Percentiles rank a stretch among this genome's conserved stretches.
Evolutionary conservation across 805 yeast species (phyloP).

Genomic region (Kazachstania psychrophila): DNA sequence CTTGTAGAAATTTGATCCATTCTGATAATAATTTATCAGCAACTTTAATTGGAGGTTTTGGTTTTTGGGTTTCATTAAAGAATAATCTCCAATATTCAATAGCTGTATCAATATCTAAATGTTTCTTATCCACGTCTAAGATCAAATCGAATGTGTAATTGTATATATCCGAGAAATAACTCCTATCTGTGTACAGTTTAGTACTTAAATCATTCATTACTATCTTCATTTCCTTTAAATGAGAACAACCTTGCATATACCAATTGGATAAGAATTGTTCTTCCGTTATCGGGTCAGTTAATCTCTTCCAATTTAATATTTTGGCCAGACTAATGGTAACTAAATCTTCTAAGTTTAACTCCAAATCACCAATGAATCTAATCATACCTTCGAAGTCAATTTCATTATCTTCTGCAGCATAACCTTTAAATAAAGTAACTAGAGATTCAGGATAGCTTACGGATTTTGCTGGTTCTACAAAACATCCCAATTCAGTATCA

Average conservation of each 20-base stretch:
- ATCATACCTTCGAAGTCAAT: constrained; percentile 79
- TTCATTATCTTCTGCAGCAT: constrained; percentile 19
- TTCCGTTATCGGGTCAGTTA: constrained; percentile 15
- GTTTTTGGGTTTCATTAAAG: constrained; percentile 26
- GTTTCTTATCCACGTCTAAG: constrained; percentile 50
- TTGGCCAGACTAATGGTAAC: constrained; percentile 62
- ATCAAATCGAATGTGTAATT: constrained; percentile 61
- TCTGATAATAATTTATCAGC: constrained; percentile 33
- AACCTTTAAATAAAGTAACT: constrained; percentile 12
- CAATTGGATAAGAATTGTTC: constrained; percentile 19
- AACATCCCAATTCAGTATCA: constrained; percentile 21
- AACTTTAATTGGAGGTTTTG: constrained; percentile 10
- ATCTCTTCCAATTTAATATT: constrained; percentile 38
- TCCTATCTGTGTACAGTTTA: constrained; percentile 30
- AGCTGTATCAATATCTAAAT: constrained; percentile 51
- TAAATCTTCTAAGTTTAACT: constrained; percentile 65
- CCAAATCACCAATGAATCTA: constrained; percentile 54
- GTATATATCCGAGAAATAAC: constrained; percentile 51
- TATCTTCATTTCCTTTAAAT: constrained; percentile 39
- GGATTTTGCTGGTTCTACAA: constrained; percentile 2
- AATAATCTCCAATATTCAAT: constrained; percentile 70
- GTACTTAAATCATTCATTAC: constrained; percentile 29
- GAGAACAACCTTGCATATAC: constrained; percentile 26
- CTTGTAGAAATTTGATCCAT: constrained; percentile 51
- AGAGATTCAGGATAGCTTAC: constrained; percentile 15